phyloP scores from a whole-genome alignment of 768 basidiomycete genomes.

The Amanita rubescens region DNA sequence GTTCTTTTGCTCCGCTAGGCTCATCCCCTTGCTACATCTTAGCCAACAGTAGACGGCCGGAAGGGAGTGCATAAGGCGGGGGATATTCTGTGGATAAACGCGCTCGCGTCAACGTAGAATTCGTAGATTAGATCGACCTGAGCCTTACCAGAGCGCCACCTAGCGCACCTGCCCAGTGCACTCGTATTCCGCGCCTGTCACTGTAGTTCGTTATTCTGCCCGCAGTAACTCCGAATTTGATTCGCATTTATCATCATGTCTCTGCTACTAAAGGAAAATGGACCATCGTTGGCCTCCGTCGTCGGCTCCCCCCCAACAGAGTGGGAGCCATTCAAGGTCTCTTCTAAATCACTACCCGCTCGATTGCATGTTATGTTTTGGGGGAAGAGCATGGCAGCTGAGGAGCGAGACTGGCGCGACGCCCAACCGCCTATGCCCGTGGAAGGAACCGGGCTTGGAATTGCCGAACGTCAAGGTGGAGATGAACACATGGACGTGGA shows the following conservation, averaged over 20 bases:
- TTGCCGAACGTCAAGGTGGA: slow-evolving; percentile 4
- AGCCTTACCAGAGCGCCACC: no score
- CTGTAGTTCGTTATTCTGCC: no score
- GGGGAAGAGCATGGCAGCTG: slow-evolving; percentile 12
- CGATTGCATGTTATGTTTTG: slow-evolving; percentile 11
- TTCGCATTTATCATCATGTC: slow-evolving; percentile 1
- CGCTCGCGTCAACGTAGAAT: no score
- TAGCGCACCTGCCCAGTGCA: no score
- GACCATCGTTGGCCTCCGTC: slow-evolving; percentile 9
- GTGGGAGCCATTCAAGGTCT: slow-evolving; percentile 5
- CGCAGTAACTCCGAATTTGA: slow-evolving; percentile 5
- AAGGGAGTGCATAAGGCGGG: no score
- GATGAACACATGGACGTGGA: slow-evolving; percentile 7
- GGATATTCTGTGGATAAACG: no score
- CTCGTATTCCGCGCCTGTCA: no score
- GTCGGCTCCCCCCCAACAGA: slow-evolving; percentile 1
- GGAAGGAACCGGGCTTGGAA: not conserved
- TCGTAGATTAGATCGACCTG: no score
- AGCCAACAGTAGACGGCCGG: no score
- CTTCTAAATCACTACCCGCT: slow-evolving; percentile 1
- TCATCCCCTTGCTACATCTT: no score
- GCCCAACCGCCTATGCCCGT: not conserved
- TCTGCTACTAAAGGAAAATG: slow-evolving; percentile 3
- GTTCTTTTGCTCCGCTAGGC: no score
- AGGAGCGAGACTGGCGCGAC: slow-evolving; percentile 6